Conservation (phyloP, 2,329 filamentous ascomycete species). For the Ceratocystis huliohia region DNA sequence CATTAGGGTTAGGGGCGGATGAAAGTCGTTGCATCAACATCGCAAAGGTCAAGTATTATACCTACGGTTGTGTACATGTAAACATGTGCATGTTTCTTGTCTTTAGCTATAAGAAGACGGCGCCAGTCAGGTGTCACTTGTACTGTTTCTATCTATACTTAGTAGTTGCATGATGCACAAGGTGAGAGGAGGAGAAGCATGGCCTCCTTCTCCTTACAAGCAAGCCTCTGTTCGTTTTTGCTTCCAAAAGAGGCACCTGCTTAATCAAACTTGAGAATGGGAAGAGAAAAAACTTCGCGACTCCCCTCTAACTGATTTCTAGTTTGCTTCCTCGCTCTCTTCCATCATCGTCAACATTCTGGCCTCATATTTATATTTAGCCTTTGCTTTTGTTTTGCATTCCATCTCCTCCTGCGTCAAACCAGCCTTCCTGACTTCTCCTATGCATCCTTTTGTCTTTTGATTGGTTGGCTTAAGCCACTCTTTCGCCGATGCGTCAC, state of each 20-base stretch:
- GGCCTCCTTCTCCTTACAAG: neutral
- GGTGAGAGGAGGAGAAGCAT: neutral
- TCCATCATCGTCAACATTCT: slow-evolving; percentile 28
- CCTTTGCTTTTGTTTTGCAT: neutral
- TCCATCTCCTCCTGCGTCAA: neutral
- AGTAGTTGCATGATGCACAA: neutral
- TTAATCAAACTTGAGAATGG: neutral
- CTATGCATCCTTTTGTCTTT: neutral
- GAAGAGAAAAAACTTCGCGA: neutral
- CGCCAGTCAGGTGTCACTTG: neutral
- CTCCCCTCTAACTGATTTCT: neutral
- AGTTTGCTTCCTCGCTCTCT: slow-evolving; percentile 24
- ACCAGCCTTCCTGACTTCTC: neutral
- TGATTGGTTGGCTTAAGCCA: slow-evolving; percentile 6
- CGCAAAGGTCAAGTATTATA: neutral
- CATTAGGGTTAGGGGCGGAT: neutral
- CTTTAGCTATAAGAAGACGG: neutral
- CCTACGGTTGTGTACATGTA: neutral
- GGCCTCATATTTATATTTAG: neutral
- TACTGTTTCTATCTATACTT: neutral
- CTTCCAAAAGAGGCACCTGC: neutral
- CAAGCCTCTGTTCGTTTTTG: neutral
- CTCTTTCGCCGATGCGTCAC: slow-evolving; percentile 14
- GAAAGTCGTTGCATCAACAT: neutral
- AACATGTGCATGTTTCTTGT: neutral